phyloP scores from a whole-genome alignment of 2,329 filamentous ascomycete species.

The Epichloe sylvatica region DNA sequence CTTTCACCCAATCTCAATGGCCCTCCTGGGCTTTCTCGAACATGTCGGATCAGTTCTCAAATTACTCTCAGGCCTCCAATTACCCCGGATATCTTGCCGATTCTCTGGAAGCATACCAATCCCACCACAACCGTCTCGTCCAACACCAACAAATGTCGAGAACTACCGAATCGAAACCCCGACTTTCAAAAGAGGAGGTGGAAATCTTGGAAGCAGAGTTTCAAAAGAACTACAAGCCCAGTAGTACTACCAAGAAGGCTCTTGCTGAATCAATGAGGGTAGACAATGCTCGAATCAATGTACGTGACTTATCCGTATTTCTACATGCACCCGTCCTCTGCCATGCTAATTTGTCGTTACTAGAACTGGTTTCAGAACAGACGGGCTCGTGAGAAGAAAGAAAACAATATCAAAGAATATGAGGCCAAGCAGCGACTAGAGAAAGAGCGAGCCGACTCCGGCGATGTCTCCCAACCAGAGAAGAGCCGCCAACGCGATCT shows the following conservation, averaged over 20 bases:
- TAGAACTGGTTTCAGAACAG: slow-evolving; percentile 60
- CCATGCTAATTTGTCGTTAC: not conserved
- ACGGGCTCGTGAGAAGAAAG: slow-evolving; percentile 50
- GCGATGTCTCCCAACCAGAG: slow-evolving; percentile 14
- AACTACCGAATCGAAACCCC: slow-evolving; percentile 35
- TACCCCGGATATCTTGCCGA: slow-evolving; percentile 24
- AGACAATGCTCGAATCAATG: slow-evolving; percentile 51
- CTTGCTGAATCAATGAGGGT: slow-evolving; percentile 48
- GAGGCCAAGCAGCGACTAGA: slow-evolving; percentile 24
- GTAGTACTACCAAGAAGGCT: slow-evolving; percentile 45
- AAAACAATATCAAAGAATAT: slow-evolving; percentile 36
- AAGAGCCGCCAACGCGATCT: slow-evolving; percentile 21
- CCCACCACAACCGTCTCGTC: slow-evolving; percentile 23
- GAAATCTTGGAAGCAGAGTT: slow-evolving; percentile 47
- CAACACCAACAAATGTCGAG: slow-evolving; percentile 26
- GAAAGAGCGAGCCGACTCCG: slow-evolving; percentile 18
- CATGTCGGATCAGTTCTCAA: slow-evolving; percentile 16
- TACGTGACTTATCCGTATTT: slow-evolving; percentile 19
- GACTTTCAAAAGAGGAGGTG: slow-evolving; percentile 44
- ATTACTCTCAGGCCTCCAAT: slow-evolving; percentile 20
- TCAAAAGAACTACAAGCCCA: slow-evolving; percentile 50
- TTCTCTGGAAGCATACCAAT: slow-evolving; percentile 24
- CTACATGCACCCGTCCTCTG: not conserved
- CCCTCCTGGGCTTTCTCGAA: slow-evolving; percentile 21
- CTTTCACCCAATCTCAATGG: slow-evolving; percentile 23